Evolutionary conservation across 352 stramenopile species (phyloP).

Genomic region (Globisporangium paroecandrum): DNA sequence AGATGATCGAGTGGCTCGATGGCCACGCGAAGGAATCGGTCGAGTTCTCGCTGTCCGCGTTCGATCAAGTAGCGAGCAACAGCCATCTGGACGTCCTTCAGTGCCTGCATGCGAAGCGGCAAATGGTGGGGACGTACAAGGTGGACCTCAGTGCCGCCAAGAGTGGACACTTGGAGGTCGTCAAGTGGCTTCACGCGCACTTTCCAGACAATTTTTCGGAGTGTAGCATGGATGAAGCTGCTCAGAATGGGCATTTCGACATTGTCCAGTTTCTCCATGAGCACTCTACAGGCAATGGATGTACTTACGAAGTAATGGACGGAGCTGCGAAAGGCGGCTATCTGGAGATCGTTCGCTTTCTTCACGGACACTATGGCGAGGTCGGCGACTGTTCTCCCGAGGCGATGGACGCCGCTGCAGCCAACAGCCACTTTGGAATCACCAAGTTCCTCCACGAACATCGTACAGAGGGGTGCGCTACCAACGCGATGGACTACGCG

Average conservation of each 20-base stretch:
- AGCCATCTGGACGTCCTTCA: neutral
- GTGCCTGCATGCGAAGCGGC: neutral
- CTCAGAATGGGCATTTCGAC: neutral
- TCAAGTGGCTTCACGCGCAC: neutral
- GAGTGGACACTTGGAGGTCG: neutral
- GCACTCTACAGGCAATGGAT: neutral
- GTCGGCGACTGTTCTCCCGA: neutral
- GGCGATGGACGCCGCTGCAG: neutral
- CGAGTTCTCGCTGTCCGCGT: neutral
- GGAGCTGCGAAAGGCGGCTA: neutral
- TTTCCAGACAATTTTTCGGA: neutral
- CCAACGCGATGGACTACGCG: neutral
- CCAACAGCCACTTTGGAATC: neutral
- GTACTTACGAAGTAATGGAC: neutral
- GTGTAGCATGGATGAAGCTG: neutral
- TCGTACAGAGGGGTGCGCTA: neutral
- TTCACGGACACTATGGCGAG: neutral
- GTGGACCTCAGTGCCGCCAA: neutral
- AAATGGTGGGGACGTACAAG: neutral
- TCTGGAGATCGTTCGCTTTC: neutral
- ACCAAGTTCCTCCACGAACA: neutral
- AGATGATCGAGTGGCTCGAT: neutral
- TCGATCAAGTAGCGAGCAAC: neutral
- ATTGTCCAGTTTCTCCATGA: neutral
- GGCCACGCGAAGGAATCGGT: neutral